Base-by-base conservation (phyloP, 495 filamentous ascomycete genomes). In the Hyaloscypha hepaticicola region DNA sequence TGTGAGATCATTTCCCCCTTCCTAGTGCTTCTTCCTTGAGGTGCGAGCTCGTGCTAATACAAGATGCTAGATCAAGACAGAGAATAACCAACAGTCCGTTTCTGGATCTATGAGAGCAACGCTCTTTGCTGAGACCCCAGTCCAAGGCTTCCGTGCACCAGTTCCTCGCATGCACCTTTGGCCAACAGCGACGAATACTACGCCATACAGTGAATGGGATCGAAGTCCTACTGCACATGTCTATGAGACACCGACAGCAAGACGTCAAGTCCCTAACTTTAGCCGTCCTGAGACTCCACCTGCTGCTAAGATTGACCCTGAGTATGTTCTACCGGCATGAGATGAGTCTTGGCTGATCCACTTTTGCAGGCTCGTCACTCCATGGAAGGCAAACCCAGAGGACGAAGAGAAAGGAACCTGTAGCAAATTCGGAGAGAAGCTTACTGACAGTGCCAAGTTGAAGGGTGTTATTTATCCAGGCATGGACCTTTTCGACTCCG, bases 401-500 rank as follows among this genome's bases (percentile, higher is more conserved):
- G 60, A 60, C 22, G 77, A 74, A 60, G 75, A 72, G 25, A 74
- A 77, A 19, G 58, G 3, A n/a, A 62, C 28, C 21, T 29, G 29
- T 12, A 53, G 45, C 5, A 76, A 76, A 19, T n/a, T n/a, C 25
- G 53, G 28, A 55, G 73, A 73, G 38, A 76, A 78, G 27, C 49
- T 66, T 19, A 28, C 61, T 11, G 69, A 72, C 53, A 70, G 66
- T 60, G 75, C 74, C 57, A 79, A 79, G 70, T 78, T 97, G 64
- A 96, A 96, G 74, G 93, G 93, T 0, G 75, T 90, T 8, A 72
- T 83, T 53, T 96, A 85, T 81, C 90, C 90, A 4, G 93, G 93
- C 9, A 97, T 97, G 93, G 85, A 88, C 59, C 76, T 94, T 22
- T 96, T 96, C 70, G 93, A 97, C 72, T 88, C 92, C 12, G 93